Evolutionary conservation across 2,329 filamentous ascomycete species (phyloP).

Genomic region (Diaporthe longicolla): DNA sequence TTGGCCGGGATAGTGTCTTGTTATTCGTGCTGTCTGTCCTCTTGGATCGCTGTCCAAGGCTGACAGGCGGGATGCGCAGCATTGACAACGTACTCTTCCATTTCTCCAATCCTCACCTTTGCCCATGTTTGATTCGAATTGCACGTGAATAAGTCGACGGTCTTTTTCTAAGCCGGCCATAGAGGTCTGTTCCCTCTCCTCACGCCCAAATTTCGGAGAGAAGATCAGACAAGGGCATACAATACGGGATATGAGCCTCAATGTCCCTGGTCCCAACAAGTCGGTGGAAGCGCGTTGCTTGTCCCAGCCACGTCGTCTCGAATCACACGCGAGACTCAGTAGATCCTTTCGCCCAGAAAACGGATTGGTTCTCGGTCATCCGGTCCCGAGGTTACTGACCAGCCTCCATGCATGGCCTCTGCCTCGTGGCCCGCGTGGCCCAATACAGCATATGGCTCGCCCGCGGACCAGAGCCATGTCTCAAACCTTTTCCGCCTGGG

Average conservation of each 20-base stretch:
- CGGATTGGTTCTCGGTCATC: constrained; percentile 8
- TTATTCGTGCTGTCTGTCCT: background rate
- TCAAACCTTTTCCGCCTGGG: constrained; percentile 30
- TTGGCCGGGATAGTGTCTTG: constrained; percentile 4
- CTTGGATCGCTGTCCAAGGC: background rate
- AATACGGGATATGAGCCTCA: constrained; percentile 16
- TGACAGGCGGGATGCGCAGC: background rate
- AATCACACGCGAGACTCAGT: constrained; percentile 1
- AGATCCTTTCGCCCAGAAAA: constrained; percentile 1
- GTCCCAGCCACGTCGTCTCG: constrained; percentile 29
- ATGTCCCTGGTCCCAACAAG: constrained; percentile 8
- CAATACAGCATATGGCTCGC: constrained; percentile 15
- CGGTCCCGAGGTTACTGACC: constrained; percentile 3
- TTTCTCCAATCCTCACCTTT: background rate
- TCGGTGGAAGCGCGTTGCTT: constrained; percentile 16
- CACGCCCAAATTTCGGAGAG: background rate
- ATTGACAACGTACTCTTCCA: background rate
- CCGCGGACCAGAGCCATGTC: constrained; percentile 26
- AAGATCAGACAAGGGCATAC: background rate
- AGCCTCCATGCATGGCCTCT: background rate
- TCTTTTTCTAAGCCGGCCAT: background rate
- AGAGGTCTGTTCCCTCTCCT: background rate
- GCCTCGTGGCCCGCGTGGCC: constrained; percentile 26
- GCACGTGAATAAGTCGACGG: too few relatives aligned
- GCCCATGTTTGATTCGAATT: background rate